Percentiles rank a stretch among this genome's conserved stretches.
Conservation (phyloP, 306 rosid species). For the Styphnolobium japonicum region DNA sequence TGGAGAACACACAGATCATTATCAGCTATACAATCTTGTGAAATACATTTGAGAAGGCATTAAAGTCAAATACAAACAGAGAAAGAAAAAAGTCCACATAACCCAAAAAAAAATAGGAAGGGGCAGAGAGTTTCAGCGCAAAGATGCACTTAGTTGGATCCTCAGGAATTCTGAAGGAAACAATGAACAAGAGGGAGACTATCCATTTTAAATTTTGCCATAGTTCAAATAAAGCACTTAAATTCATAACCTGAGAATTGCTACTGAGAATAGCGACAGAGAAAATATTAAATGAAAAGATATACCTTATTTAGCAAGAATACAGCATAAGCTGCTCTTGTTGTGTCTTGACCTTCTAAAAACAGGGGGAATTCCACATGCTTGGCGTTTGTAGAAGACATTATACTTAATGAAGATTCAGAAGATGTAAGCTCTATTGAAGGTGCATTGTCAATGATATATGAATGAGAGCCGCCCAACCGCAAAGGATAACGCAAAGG, state of each 20-base stretch:
- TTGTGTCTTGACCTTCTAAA: conserved; percentile 94
- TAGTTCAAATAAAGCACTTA: background rate
- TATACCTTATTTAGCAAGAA: conserved; percentile 90
- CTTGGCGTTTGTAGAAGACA: conserved; percentile 43
- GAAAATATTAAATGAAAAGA: conserved; percentile 12
- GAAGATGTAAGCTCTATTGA: conserved; percentile 57
- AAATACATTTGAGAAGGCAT: background rate
- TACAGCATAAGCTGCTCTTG: conserved; percentile 90
- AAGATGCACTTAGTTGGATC: background rate
- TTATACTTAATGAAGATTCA: conserved; percentile 48
- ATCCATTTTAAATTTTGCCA: background rate
- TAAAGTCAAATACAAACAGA: background rate
- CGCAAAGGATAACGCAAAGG: conserved; percentile 86
- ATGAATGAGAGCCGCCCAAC: conserved; percentile 82
- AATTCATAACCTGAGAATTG: background rate
- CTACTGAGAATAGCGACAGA: conserved; percentile 15
- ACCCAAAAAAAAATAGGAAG: background rate
- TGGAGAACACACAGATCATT: background rate
- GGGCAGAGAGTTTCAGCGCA: background rate
- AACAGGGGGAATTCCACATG: conserved; percentile 83
- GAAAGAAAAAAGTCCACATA: background rate
- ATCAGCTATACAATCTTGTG: background rate
- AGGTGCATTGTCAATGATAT: conserved; percentile 80
- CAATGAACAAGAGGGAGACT: conserved; percentile 10
- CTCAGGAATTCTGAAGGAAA: background rate